Percentiles rank a stretch among this genome's conserved stretches.
Evolutionary conservation across 257 asterid genomes (phyloP).

Genomic region (Hygrophila difformis): DNA sequence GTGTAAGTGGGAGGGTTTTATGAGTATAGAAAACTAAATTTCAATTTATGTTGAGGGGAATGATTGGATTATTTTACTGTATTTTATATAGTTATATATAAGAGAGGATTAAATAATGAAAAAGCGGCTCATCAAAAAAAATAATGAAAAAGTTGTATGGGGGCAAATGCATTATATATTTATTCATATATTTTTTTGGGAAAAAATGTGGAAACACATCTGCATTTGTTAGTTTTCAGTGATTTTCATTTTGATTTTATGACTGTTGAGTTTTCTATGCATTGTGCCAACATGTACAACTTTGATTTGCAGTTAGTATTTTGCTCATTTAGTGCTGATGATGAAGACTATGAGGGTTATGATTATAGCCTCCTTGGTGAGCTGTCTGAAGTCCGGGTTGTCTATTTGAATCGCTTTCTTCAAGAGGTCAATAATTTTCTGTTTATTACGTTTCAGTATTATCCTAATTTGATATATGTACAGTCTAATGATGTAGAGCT

Average conservation of each 20-base stretch:
- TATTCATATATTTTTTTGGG: too few relatives aligned
- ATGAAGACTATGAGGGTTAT: constrained; percentile 89
- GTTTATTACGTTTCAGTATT: constrained; percentile 9
- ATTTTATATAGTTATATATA: too few relatives aligned
- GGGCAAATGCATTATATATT: too few relatives aligned
- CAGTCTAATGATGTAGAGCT: constrained; percentile 7
- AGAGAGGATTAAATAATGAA: too few relatives aligned
- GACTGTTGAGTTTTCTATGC: constrained; percentile 7
- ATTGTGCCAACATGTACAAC: neutral
- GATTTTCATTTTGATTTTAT: constrained; percentile 7
- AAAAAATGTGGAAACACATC: too few relatives aligned
- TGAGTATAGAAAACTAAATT: too few relatives aligned
- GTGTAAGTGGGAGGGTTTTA: too few relatives aligned
- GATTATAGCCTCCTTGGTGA: constrained; percentile 90
- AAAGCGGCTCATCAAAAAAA: too few relatives aligned
- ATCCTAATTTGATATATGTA: constrained; percentile 4
- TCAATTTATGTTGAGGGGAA: too few relatives aligned
- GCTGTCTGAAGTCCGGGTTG: constrained; percentile 88
- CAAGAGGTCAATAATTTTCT: constrained; percentile 57
- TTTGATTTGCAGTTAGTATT: constrained; percentile 54
- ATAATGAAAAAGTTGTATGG: too few relatives aligned
- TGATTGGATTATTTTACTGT: too few relatives aligned
- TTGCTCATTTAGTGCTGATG: constrained; percentile 72
- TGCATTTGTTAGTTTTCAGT: too few relatives aligned
- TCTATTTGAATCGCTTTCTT: constrained; percentile 88